Base-by-base conservation (phyloP, 176 grass and related monocot species). In the Lolium rigidum region DNA sequence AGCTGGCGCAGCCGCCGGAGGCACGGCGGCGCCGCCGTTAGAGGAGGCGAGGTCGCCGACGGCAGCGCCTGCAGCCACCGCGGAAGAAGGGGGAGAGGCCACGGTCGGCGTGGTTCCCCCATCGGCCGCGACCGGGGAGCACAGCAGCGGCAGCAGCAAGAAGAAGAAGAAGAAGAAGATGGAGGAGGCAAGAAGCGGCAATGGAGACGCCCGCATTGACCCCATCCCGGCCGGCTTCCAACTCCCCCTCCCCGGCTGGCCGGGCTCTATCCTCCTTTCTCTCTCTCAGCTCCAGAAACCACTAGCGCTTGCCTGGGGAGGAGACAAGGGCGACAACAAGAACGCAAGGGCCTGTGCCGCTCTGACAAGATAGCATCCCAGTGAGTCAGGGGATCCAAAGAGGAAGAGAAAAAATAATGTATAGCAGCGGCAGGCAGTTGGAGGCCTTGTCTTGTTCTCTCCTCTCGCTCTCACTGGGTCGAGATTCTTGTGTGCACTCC, bases 361-460 rank as follows among this genome's bases (percentile, higher is more conserved):
- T 76, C 89, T 88, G 81, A 88, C 85, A 79, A 61, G 76, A 84
- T 87, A 82, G 78, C 85, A 91, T 91, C 75, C 50, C 64, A 91
- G 58, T 67, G 63, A 66, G 62, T 26, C 11, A 83, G 84, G 85
- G 89, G 80, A 91, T 91, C 81, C 85, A 38, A 87, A 87, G 88
- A 48, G 13, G 26, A 56, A n/a, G 77, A 78, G 77, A 82, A 20
- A 20, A 80, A 10, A 48, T 83, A 15, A 49, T 46, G 66, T 31
- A 80, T 55, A 73, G 81, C 80, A 26, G 82, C 79, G 58, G 37
- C 50, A 41, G 58, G 37, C 66, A 41, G 55, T 58, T 62, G 59
- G 54, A 31, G 52, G 5, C 1, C 52, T 71, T 79, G 48, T 65
- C 44, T n/a, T 46, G 7, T 47, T 26, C 77, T 18, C 14, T 6